Evolutionary conservation across 2,329 filamentous ascomycete genomes (phyloP), one percentile per base, ranked within the genome.

Genomic region (Cyclaneusma minus): DNA sequence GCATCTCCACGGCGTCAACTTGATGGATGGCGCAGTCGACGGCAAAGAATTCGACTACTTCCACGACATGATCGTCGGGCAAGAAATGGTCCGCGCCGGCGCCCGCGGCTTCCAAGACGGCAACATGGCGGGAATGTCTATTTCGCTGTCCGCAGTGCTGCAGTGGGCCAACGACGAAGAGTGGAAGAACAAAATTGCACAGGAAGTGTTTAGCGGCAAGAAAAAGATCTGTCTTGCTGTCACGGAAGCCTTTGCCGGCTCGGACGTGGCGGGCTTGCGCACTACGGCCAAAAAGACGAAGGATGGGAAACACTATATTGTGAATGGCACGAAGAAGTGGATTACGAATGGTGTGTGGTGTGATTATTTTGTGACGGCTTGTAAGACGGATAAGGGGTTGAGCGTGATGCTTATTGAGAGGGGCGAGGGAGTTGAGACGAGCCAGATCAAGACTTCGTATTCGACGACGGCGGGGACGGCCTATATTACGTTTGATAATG

Each of bases 181-280:
- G 21, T 64, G 81, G 40, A 74, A 73, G 53, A 63, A 73, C 39
- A 62, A 61, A 28, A 62, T 91, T 24, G 67, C 72, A 17, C 60
- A 71, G 18, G 79, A 89, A 41, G 74, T 82, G 23, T 64, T 91
- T 37, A 68, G 64, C 23, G 82, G 82, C 33, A 69, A 73, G 62
- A 89, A 89, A 68, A 85, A 85, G 62, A 82, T 89, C 47, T 87
- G 77, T 45, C 60, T 92, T 3, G 82, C 82, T 28, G 83, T 91
- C 44, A 89, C 82, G 2, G 83, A 92, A 52, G 82, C 83, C 0
- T 89, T 91, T 51, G 82, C 82, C 10, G 82, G 82, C 9, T 76
- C 68, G 19, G 83, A 91, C 48, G 82, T 91, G 4, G 79, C 82
- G 9, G 72, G 78, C 10, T 59, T 91, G 19, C 64, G 77, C 34